Base-by-base conservation (phyloP, 164 flowering plant species). In the Taxillus chinensis region DNA sequence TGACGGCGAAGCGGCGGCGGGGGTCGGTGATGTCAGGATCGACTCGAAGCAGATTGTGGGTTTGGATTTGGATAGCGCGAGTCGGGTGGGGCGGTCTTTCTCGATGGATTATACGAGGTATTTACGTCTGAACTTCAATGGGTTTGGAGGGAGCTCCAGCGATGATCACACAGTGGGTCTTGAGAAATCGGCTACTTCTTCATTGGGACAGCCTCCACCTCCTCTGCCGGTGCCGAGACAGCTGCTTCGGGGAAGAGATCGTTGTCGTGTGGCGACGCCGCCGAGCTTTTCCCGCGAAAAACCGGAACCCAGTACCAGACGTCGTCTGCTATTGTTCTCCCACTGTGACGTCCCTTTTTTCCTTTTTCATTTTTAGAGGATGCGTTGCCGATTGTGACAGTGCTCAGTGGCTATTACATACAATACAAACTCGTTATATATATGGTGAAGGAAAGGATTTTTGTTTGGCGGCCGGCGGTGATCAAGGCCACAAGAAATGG, bases 211-310 rank as follows among this genome's bases (percentile, higher is more conserved):
- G 1, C 12, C 12, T n/a, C 37, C 53, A 14, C 41, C 11, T 57
- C 64, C 11, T 57, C 64, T 51, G 37, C 67, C 42, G 2, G 42
- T n/a, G n/a, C n/a, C n/a, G n/a, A 57, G 38, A 45, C 59, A 39
- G 68, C 71, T 11, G 69, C 50, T 41, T 38, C 62, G 1, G 64
- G 68, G 73, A 72, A 74, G 62, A 71, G 78, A 61, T 78, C 81
- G 3, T 57, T 63, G 11, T 74, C 80, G 0, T 67, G 67, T 54
- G 51, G 74, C 15, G 76, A 68, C 27, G 69, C 66, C 54, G 51
- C 66, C 55, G 52, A 55, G 5, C 67, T 71, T 14, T 58, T 65
- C 2, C 49, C 64, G 7, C 62, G 62, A 62, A 62, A 15, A 65
- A 51, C 48, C n/a, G 7, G 43, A 68, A 54, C 17, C 54, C 61